A percentile compares a stretch with the other conserved stretches of the same genome.
phyloP scores from a whole-genome alignment of 179 eudicot species.

The Nepenthes alata region DNA sequence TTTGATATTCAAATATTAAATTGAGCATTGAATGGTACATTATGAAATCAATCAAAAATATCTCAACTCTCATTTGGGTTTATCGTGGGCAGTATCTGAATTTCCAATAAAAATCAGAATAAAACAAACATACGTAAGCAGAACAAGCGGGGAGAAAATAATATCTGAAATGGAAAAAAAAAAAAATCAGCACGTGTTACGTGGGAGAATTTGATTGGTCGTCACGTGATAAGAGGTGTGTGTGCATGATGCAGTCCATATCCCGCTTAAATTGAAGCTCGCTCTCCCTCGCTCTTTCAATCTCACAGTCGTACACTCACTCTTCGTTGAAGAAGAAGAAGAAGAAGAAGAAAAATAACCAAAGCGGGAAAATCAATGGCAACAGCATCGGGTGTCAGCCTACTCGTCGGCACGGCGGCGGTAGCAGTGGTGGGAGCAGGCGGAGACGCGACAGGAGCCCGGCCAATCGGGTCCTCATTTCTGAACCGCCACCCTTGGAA shows the following conservation, averaged over 20 bases:
- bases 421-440: conserved; percentile 16
- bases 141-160: too few relatives aligned
- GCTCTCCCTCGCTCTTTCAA: neutral
- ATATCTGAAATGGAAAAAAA: neutral
- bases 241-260: conserved; percentile 16
- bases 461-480: conserved; percentile 6
- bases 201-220: conserved; percentile 29
- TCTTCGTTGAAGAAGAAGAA: neutral
- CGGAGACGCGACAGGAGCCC: conserved; percentile 11
- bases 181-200: conserved; percentile 8
- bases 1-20: too few relatives aligned
- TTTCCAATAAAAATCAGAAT: too few relatives aligned
- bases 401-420: conserved; percentile 19
- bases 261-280: conserved; percentile 6
- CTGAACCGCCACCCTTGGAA: conserved; percentile 25
- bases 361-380: conserved; percentile 17
- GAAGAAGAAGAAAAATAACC: neutral
- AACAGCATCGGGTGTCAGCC: conserved; percentile 32
- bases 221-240: conserved; percentile 45
- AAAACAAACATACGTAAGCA: too few relatives aligned
- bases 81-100: too few relatives aligned
- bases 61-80: too few relatives aligned
- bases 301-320: neutral
- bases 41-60: too few relatives aligned
- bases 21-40: too few relatives aligned